Percentiles rank a stretch among this genome's conserved stretches.
phyloP scores from a whole-genome alignment of 2,329 filamentous ascomycete species.

The Fonsecaea multimorphosa region DNA sequence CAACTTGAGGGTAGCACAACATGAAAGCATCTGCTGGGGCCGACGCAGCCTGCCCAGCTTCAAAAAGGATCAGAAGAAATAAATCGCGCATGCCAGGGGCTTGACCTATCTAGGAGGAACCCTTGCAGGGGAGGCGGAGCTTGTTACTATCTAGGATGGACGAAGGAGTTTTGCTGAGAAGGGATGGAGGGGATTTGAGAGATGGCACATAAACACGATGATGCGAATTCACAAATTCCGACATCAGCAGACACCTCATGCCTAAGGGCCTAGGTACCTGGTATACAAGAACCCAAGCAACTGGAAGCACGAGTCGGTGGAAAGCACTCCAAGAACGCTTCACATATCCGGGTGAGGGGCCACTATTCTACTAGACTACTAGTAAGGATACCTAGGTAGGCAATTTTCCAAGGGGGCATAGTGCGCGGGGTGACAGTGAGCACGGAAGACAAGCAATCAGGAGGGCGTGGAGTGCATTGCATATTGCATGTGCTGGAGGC shows the following conservation, averaged over 20 bases:
- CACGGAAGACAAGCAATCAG: neutral
- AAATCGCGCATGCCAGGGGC: constrained; percentile 25
- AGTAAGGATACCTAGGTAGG: too few species aligned
- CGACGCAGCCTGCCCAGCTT: constrained; percentile 2
- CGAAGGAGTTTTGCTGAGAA: neutral
- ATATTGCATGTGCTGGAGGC: constrained; percentile 6
- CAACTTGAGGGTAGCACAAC: constrained; percentile 1
- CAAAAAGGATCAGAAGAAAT: constrained; percentile 6
- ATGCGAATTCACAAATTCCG: neutral
- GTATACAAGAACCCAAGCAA: neutral
- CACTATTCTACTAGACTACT: neutral
- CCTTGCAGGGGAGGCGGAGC: neutral
- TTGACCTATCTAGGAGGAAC: constrained; percentile 4
- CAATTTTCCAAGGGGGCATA: too few species aligned
- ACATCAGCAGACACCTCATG: neutral
- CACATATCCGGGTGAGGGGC: neutral
- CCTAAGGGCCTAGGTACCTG: too few species aligned
- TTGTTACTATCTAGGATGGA: neutral
- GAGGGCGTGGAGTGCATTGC: constrained; percentile 21
- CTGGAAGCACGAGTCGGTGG: neutral
- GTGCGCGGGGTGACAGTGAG: neutral
- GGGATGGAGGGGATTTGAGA: neutral
- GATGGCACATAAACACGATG: neutral
- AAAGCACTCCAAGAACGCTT: neutral
- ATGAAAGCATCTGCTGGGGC: constrained; percentile 5